Evolutionary conservation across 768 basidiomycete species (phyloP), one percentile per base, ranked within the genome.

Genomic region (Amanita phalloides): DNA sequence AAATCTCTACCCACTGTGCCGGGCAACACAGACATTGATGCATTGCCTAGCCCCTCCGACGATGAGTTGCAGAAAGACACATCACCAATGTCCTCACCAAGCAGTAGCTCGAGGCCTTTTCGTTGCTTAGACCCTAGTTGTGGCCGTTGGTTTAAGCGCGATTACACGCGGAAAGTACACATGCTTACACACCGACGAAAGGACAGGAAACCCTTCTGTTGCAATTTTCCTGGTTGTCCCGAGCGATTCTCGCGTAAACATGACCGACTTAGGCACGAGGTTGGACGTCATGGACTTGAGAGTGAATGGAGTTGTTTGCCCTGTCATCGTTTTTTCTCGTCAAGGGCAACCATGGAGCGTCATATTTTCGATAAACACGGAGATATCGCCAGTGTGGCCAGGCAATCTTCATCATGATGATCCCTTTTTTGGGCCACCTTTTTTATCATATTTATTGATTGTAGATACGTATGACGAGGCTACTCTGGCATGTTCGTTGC

Each of bases 331-430:
- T 53, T 53, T 38, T 53, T 53, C 37, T 53, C 53, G 3, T 47
- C 53, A 14, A 48, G 47, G 21, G 23, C 46, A 33, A 53, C 53
- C 26, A 47, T 53, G 53, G 53, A 53, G 21, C 53, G 53, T 4
- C 53, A 53, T 42, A 53, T 53, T 25, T 48, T 53, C 32, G 53
- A 53, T 48, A 53, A 53, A 17, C 53, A 53, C 32, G 53, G 51
- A 38, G 51, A 53, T 17, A 35, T 36, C n/a, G 51, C 37, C 1
- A 35, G 10, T 11, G 37, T 17, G 1, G 17, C 32, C 10, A n/a
- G 11, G 17, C 26, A 52, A 26, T 13, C 41, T 28, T 42, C 37
- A 30, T 17, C 17, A 17, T 17, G 17, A 17, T 32, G n/a, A 39
- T 49, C 25, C 17, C 41, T 43, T 14, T 2, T 8, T 21, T 35